Evolutionary conservation across 2,329 filamentous ascomycete species (phyloP).

Genomic region (Didymosphaeria variabile): DNA sequence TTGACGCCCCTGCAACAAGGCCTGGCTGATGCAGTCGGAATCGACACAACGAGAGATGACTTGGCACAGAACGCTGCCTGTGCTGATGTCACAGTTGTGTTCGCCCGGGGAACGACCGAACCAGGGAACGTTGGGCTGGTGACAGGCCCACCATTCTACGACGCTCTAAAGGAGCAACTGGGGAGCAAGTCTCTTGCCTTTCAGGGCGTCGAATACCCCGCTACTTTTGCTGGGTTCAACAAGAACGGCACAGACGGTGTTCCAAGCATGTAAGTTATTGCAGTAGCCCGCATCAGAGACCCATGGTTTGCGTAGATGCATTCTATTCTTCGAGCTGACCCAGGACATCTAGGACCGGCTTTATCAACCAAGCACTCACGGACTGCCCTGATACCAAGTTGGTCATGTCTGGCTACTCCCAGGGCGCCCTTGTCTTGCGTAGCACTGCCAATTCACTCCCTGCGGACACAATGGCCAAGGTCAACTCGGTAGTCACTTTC

Average conservation of each 20-base stretch:
- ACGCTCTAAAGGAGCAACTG: constrained; percentile 17
- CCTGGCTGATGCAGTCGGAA: constrained; percentile 13
- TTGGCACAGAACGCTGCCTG: constrained; percentile 7
- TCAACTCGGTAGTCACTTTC: constrained; percentile 19
- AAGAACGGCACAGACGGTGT: constrained; percentile 18
- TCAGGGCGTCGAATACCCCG: constrained; percentile 25
- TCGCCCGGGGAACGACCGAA: constrained; percentile 6
- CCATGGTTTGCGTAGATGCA: no score
- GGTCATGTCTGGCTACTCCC: constrained; percentile 26
- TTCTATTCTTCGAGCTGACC: background rate
- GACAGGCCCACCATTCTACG: constrained; percentile 41
- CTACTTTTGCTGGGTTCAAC: constrained; percentile 21
- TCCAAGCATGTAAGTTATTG: constrained; percentile 19
- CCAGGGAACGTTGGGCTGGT: constrained; percentile 47
- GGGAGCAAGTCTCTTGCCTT: constrained; percentile 19
- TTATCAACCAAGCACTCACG: constrained; percentile 20
- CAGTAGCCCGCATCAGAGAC: background rate
- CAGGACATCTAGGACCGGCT: constrained; percentile 11
- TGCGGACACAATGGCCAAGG: constrained; percentile 18
- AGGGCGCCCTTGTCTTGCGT: constrained; percentile 27
- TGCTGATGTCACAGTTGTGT: constrained; percentile 3
- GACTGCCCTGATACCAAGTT: constrained; percentile 26
- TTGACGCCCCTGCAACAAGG: constrained; percentile 16
- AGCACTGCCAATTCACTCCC: constrained; percentile 19
- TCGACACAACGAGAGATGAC: constrained; percentile 13